A percentile compares a stretch with the other conserved stretches of the same genome.
These are phyloP conservation scores for Monosporascus ibericus DNA, from an alignment of 2,329 filamentous ascomycete genomes.

Conservation along the genomic window DNA sequence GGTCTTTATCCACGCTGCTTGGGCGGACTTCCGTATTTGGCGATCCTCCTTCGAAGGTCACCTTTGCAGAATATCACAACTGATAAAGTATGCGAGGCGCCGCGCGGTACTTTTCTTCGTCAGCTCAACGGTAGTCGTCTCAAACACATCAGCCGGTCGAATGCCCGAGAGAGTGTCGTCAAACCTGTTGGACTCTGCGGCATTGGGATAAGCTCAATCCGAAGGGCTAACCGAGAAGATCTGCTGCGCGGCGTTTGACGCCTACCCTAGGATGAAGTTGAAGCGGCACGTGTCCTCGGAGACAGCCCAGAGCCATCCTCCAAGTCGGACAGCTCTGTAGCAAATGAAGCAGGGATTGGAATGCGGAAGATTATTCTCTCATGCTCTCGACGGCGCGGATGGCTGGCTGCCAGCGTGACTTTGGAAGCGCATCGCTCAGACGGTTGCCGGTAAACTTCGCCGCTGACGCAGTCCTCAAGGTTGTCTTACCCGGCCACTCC, in stretches of 20 bases:
- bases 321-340: slow-evolving; percentile 42
- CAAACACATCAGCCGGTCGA: neutral
- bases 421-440: slow-evolving; percentile 30
- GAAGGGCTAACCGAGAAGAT: slow-evolving; percentile 55
- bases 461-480: slow-evolving; percentile 34
- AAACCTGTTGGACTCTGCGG: slow-evolving; percentile 35
- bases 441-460: slow-evolving; percentile 43
- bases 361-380: slow-evolving; percentile 41
- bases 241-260: slow-evolving; percentile 32
- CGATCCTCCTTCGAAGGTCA: slow-evolving; percentile 49
- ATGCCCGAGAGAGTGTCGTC: slow-evolving; percentile 36
- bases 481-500: slow-evolving; percentile 14
- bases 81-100: slow-evolving; percentile 34
- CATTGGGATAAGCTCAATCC: slow-evolving; percentile 49
- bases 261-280: slow-evolving; percentile 7
- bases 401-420: slow-evolving; percentile 32
- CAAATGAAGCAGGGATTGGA: slow-evolving; percentile 37
- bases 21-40: slow-evolving; percentile 57
- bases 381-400: slow-evolving; percentile 36
- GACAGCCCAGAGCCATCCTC: slow-evolving; percentile 31
- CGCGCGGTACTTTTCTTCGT: slow-evolving; percentile 19
- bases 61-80: slow-evolving; percentile 41
- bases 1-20: slow-evolving; percentile 56
- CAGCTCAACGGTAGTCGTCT: slow-evolving; percentile 18
- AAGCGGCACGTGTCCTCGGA: slow-evolving; percentile 1